Percentiles rank a stretch among this genome's conserved stretches.
These are phyloP conservation scores for Neurospora tetraspora DNA, from an alignment of 495 filamentous ascomycete species.

Conservation along the genomic window DNA sequence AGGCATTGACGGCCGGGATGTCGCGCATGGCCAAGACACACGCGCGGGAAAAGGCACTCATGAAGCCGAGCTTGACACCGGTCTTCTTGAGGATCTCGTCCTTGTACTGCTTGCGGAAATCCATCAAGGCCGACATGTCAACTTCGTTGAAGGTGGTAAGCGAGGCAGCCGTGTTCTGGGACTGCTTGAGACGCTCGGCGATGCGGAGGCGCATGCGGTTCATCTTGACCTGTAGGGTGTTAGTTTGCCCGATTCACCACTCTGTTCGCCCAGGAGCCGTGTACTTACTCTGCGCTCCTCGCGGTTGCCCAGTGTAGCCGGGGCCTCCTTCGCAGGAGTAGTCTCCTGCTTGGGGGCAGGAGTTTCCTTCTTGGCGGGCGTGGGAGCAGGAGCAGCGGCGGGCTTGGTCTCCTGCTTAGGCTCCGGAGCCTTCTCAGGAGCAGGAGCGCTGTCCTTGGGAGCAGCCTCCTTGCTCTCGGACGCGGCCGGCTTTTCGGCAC, in stretches of 20 bases:
- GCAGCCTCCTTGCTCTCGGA: slow-evolving; percentile 52
- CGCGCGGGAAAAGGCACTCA: slow-evolving; percentile 92
- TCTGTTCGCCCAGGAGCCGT: neutral
- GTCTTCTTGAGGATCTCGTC: slow-evolving; percentile 92
- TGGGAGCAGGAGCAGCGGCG: slow-evolving; percentile 22
- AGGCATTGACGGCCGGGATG: slow-evolving; percentile 91
- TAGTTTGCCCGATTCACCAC: neutral
- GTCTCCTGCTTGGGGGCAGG: slow-evolving; percentile 31
- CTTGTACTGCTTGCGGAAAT: slow-evolving; percentile 94
- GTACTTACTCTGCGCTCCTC: slow-evolving; percentile 77
- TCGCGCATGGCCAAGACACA: slow-evolving; percentile 90
- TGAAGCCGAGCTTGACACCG: slow-evolving; percentile 96
- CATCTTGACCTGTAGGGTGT: slow-evolving; percentile 76
- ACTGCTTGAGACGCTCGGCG: slow-evolving; percentile 95
- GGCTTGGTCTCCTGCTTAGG: slow-evolving; percentile 28
- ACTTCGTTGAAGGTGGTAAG: slow-evolving; percentile 99
- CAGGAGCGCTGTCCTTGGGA: slow-evolving; percentile 42
- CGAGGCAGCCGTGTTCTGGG: slow-evolving; percentile 95
- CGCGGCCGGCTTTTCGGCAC: slow-evolving; percentile 35
- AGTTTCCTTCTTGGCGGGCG: slow-evolving; percentile 16
- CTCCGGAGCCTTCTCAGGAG: slow-evolving; percentile 41
- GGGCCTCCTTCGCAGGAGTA: slow-evolving; percentile 32
- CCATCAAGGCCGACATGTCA: slow-evolving; percentile 97
- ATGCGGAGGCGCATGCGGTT: slow-evolving; percentile 98
- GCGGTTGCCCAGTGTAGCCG: slow-evolving; percentile 54